Conservation (phyloP, 2,329 filamentous ascomycete genomes). For the Alternaria panax region DNA sequence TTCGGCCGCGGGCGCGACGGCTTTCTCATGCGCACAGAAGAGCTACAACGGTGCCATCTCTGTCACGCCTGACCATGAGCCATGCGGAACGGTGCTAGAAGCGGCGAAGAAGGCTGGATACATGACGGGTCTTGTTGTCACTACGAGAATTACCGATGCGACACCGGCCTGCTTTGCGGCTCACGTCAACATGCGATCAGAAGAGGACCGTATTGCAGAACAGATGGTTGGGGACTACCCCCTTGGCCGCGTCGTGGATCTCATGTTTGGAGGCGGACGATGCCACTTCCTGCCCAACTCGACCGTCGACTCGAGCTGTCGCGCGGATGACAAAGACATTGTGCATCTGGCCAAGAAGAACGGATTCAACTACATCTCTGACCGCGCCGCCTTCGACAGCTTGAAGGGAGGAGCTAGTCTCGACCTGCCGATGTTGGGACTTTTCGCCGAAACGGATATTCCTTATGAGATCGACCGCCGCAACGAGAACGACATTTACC, state of each 20-base stretch:
- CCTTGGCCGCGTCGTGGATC: constrained; percentile 84
- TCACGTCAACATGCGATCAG: constrained; percentile 79
- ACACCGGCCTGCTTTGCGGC: constrained; percentile 95
- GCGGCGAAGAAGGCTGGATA: constrained; percentile 93
- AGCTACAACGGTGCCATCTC: constrained; percentile 98
- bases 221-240: constrained; percentile 91
- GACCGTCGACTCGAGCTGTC: constrained; percentile 76
- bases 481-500: constrained; percentile 79
- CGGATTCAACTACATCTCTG: constrained; percentile 80
- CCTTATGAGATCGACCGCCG: constrained; percentile 93
- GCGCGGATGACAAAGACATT: constrained; percentile 79
- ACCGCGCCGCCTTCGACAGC: constrained; percentile 76
- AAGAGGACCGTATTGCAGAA: constrained; percentile 89
- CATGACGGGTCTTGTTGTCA: constrained; percentile 91
- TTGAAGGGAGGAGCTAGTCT: constrained; percentile 72
- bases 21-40: constrained; percentile 91
- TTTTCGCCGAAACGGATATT: constrained; percentile 83
- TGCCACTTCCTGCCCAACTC: constrained; percentile 92
- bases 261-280: constrained; percentile 90
- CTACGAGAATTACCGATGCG: constrained; percentile 92
- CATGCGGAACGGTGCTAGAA: constrained; percentile 92
- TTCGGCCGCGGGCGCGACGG: constrained; percentile 94
- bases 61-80: constrained; percentile 80
- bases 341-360: constrained; percentile 75
- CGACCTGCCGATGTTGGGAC: constrained; percentile 81